Evolutionary conservation across 768 basidiomycete species (phyloP).

Genomic region (Termitomyces sp.): DNA sequence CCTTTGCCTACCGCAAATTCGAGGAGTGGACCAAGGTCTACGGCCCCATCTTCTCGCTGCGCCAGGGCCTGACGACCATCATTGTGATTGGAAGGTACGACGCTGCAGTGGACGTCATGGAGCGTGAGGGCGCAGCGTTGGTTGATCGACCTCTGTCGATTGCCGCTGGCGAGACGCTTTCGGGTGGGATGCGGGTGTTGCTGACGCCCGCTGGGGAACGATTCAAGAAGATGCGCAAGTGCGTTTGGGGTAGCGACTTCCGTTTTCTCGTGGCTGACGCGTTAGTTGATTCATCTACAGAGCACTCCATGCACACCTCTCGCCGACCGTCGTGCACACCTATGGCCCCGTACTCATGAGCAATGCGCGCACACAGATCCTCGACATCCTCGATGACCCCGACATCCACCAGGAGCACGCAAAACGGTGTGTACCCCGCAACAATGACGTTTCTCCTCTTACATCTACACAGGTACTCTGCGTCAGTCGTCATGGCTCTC

Average conservation of each 20-base stretch:
- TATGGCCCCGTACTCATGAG: slow-evolving; percentile 47
- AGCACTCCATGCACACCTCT: slow-evolving; percentile 54
- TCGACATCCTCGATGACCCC: slow-evolving; percentile 38
- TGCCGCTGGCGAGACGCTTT: slow-evolving; percentile 54
- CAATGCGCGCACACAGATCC: slow-evolving; percentile 35
- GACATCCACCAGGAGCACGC: slow-evolving; percentile 49
- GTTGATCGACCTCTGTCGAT: slow-evolving; percentile 52
- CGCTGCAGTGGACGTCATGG: slow-evolving; percentile 63
- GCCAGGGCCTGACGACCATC: slow-evolving; percentile 39
- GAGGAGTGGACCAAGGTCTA: slow-evolving; percentile 57
- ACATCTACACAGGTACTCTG: slow-evolving; percentile 32
- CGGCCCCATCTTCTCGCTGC: slow-evolving; percentile 54
- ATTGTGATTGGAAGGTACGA: slow-evolving; percentile 46
- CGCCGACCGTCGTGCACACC: slow-evolving; percentile 42
- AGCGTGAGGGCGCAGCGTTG: slow-evolving; percentile 54
- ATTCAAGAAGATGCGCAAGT: slow-evolving; percentile 60
- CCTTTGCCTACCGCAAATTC: slow-evolving; percentile 45
- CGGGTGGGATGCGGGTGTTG: slow-evolving; percentile 52
- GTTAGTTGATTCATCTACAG: slow-evolving; percentile 20
- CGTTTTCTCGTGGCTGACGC: background rate
- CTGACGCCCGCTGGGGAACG: slow-evolving; percentile 52
- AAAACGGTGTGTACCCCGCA: slow-evolving; percentile 20
- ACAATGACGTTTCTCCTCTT: background rate
- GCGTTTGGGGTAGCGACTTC: slow-evolving; percentile 1
- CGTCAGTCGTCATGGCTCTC: slow-evolving; percentile 44